Evolutionary conservation across 2,329 filamentous ascomycete species (phyloP), one percentile per base, ranked within the genome.

Genomic region (Penicillium janthinellum): DNA sequence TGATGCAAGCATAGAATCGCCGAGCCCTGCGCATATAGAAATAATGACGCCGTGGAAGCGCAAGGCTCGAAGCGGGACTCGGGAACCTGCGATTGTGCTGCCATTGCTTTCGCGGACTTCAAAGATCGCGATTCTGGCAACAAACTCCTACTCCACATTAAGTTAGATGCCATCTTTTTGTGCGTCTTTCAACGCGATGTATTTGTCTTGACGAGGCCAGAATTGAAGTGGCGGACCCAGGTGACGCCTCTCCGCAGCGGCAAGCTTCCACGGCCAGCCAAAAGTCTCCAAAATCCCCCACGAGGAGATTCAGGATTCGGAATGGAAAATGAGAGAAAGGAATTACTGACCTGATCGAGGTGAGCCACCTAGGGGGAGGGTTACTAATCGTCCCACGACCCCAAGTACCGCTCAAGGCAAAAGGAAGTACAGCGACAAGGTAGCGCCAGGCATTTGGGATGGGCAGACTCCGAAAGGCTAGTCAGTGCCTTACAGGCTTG

Each of bases 1-100:
- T 98, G 94, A 71, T 96, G 92, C 35, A 94, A 88, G 75, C 92
- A 95, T 25, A 97, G 83, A 59, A 99, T 88, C 6, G 88, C 86
- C 55, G 88, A 88, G 35, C 91, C 90, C 74, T 98, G 84, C 25
- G 92, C 88, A 77, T 96, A 97, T 28, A 99, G 84, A 66, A 99
- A 90, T 81, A 95, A 90, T 25, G 92, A 91, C 1, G 90, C 91
- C 4, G 95, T 98, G 34, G 95, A 92, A 17, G 92, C 92, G 75
- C 91, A 96, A 59, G 95, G 90, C 68, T 95, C 90, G 68, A 97
- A 92, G 62, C 87, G 78, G 62, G 78, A 75, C 54, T 83, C 66
- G 22, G 65, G 20, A 14, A 63, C 57, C 45, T 71, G 69, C n/a
- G 69, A 63, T 51, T 65, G 60, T 44, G 67, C 56, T 17, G 64